These are phyloP conservation scores for Trichoderma sp. DNA, from an alignment of 2,329 filamentous ascomycete genomes.

Conservation along the genomic window DNA sequence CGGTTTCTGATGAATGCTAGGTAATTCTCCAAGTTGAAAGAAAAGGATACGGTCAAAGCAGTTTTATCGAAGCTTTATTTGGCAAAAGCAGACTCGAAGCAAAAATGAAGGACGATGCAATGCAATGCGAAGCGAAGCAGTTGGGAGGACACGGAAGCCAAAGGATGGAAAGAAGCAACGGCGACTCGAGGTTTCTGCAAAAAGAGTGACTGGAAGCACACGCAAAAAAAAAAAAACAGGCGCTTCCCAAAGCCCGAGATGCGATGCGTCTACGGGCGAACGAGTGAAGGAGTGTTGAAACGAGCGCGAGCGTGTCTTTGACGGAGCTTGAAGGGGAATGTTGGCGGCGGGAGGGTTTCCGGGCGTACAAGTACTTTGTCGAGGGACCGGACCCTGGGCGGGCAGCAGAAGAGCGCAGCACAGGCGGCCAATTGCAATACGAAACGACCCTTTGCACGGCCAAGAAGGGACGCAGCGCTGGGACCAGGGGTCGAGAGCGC, in stretches of 20 bases:
- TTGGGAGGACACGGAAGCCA: background rate
- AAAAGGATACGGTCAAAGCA: background rate
- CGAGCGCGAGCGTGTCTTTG: slow-evolving; percentile 8
- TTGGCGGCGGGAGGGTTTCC: background rate
- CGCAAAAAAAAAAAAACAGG: background rate
- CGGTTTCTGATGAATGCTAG: slow-evolving; percentile 7
- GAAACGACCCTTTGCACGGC: background rate
- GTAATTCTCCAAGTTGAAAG: background rate
- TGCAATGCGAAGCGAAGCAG: background rate
- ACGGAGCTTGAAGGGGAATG: background rate
- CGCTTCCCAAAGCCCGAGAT: slow-evolving; percentile 3
- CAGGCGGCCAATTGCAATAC: slow-evolving; percentile 1
- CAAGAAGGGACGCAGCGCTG: background rate
- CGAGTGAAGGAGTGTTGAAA: slow-evolving; percentile 11
- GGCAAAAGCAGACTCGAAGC: background rate
- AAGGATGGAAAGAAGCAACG: background rate
- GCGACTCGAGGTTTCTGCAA: slow-evolving; percentile 3
- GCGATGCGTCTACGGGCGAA: background rate
- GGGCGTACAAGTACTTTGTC: slow-evolving; percentile 4
- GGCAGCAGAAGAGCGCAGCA: background rate
- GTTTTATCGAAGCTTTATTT: background rate
- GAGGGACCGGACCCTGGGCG: background rate
- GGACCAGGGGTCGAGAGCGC: background rate
- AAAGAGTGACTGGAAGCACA: slow-evolving; percentile 20
- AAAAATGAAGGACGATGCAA: slow-evolving; percentile 1